Base-by-base conservation (phyloP, 129 eudicot species). In the Helianthus tuberosus region DNA sequence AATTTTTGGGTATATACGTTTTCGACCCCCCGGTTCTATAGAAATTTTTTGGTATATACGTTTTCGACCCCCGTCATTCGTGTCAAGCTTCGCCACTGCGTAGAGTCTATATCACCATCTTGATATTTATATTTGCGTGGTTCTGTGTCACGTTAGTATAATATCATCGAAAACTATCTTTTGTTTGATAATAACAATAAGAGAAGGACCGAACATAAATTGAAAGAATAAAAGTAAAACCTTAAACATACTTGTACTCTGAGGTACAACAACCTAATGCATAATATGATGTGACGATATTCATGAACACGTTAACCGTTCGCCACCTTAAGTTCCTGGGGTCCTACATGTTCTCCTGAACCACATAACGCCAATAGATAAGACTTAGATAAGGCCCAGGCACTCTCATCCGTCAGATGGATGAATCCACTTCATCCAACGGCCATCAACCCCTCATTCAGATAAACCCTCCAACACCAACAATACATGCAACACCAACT, bases 311-410 rank as follows among this genome's bases (percentile, higher is more conserved):
- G 39, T 0, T 20, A 11, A 11, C 41, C 15, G 27, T 57, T 59
- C 39, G 41, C 8, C 14, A 53, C 23, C 35, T 12, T 59, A 43
- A 43, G 47, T 43, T 43, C 8, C 2, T 2, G 47, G 47, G 47
- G 29, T 20, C 60, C 25, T 17, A 53, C 27, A 53, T 15, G 8
- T 8, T 8, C 25, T n/a, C 8, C 13, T 75, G 72, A 79, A 43
- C 74, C 64, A 53, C 23, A 64, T 64, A 52, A 49, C n/a, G 66
- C 84, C 83, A 68, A 39, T 69, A 81, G 98, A 90, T 94, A 91
- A 88, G 88, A 74, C 53, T 3, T 16, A 85, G 98, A 93, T 93
- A 93, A 93, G 91, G 75, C 86, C 84, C 39, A 71, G 27, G 1
- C 68, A 47, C 51, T 44, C 61, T 64, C 81, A 73, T 7, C 96